phyloP scores from a whole-genome alignment of 2,329 filamentous ascomycete genomes.

The Colletotrichum gloeosporioides region DNA sequence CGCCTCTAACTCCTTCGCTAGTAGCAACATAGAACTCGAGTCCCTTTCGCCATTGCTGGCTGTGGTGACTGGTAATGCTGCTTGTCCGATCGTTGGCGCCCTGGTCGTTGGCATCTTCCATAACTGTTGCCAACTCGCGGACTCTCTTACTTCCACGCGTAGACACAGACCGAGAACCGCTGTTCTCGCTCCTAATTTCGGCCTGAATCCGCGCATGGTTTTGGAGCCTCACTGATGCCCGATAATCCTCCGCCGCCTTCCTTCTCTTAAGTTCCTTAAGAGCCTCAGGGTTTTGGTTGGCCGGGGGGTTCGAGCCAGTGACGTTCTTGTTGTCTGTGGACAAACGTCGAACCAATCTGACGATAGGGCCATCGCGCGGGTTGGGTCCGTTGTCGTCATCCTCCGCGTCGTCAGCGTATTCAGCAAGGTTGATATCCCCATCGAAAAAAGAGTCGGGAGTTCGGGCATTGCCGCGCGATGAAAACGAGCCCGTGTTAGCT shows the following conservation, averaged over 20 bases:
- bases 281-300: background rate
- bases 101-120: constrained; percentile 1
- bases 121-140: constrained; percentile 10
- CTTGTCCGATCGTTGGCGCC: background rate
- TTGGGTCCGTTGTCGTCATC: constrained; percentile 26
- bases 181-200: constrained; percentile 6
- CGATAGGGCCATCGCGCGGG: constrained; percentile 45
- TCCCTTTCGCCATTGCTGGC: background rate
- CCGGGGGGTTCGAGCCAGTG: background rate
- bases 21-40: constrained; percentile 2
- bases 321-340: constrained; percentile 47
- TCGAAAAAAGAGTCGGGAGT: constrained; percentile 4
- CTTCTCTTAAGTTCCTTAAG: background rate
- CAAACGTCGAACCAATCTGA: constrained; percentile 49
- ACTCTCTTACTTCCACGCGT: constrained; percentile 12
- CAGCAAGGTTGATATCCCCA: background rate
- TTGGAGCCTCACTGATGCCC: background rate
- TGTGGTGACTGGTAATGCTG: background rate
- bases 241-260: background rate
- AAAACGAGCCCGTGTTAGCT: background rate
- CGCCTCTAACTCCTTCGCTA: background rate
- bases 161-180: constrained; percentile 7
- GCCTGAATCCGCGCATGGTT: background rate
- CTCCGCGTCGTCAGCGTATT: constrained; percentile 12
- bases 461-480: constrained; percentile 1